Evolutionary conservation across 1,139 yeast genomes (phyloP).

Genomic region (Saccharomycopsis crataegensis): DNA sequence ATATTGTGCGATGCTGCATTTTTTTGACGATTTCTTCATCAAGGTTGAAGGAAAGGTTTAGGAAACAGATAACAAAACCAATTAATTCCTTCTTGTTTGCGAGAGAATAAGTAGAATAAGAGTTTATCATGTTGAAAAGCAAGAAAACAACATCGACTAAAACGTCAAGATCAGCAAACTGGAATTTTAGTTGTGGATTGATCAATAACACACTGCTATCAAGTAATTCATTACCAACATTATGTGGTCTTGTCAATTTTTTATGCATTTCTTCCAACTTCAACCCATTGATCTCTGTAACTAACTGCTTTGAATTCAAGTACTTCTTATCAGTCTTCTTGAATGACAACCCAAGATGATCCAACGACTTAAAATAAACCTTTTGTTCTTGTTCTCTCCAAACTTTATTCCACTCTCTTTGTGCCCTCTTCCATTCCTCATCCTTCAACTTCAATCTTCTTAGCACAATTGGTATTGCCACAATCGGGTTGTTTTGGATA

Average conservation of each 20-base stretch:
- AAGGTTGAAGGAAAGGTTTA: conserved; percentile 3
- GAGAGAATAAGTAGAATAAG: conserved; percentile 13
- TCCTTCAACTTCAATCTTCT: conserved; percentile 93
- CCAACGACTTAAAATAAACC: conserved; percentile 86
- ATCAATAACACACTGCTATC: conserved; percentile 2
- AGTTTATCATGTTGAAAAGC: conserved; percentile 1
- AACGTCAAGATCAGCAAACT: conserved; percentile 58
- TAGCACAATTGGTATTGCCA: conserved; percentile 89
- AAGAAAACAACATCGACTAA: conserved; percentile 68
- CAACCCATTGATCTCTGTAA: conserved; percentile 86
- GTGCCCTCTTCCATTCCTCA: conserved; percentile 98
- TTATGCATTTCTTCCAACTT: conserved; percentile 74
- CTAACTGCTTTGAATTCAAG: conserved; percentile 78
- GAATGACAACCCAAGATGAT: conserved; percentile 90
- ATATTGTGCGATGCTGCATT: neutral
- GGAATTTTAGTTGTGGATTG: conserved; percentile 52
- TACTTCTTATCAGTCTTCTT: conserved; percentile 95
- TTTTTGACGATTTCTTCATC: neutral
- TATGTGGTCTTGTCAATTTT: conserved; percentile 4
- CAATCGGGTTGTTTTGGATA: conserved; percentile 87
- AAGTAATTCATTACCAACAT: neutral
- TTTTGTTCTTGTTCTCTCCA: conserved; percentile 99
- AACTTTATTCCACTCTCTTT: conserved; percentile 97
- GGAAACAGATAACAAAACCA: conserved; percentile 1
- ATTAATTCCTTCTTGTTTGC: conserved; percentile 1